Conservation (phyloP, 1,284 basidiomycete species). For the Ganoderma lingzhi region DNA sequence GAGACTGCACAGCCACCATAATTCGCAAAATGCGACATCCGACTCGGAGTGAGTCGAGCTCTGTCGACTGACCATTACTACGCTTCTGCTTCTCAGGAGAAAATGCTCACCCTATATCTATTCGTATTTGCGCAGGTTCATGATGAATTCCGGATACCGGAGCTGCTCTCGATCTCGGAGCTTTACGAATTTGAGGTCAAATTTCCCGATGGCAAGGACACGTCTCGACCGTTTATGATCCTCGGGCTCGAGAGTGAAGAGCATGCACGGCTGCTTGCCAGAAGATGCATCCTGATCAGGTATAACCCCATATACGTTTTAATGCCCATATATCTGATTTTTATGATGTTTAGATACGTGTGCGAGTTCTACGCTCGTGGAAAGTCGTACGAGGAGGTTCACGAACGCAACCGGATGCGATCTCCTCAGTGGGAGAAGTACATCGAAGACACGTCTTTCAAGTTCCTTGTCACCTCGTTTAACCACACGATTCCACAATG, state of each 20-base stretch:
- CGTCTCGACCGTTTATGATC: conserved; percentile 78
- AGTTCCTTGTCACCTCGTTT: conserved; percentile 80
- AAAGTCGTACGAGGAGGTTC: conserved; percentile 73
- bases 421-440: conserved; percentile 67
- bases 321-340: conserved; percentile 16
- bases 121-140: conserved; percentile 84
- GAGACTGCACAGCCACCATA: neutral
- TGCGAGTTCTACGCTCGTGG: conserved; percentile 82
- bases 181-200: conserved; percentile 65
- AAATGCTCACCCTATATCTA: conserved; percentile 57
- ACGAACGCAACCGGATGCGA: conserved; percentile 59
- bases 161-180: conserved; percentile 76
- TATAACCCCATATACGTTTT: conserved; percentile 40
- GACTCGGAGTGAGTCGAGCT: neutral
- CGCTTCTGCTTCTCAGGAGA: neutral
- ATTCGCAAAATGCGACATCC: no score
- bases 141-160: conserved; percentile 83
- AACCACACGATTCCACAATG: conserved; percentile 78
- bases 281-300: conserved; percentile 88
- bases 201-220: conserved; percentile 58
- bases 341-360: conserved; percentile 63
- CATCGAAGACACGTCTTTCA: conserved; percentile 76
- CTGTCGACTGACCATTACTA: neutral
- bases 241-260: conserved; percentile 76
- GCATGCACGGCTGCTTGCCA: conserved; percentile 77